phyloP scores from a whole-genome alignment of 2,329 filamentous ascomycete species.

The Myriosclerotinia curreyana region DNA sequence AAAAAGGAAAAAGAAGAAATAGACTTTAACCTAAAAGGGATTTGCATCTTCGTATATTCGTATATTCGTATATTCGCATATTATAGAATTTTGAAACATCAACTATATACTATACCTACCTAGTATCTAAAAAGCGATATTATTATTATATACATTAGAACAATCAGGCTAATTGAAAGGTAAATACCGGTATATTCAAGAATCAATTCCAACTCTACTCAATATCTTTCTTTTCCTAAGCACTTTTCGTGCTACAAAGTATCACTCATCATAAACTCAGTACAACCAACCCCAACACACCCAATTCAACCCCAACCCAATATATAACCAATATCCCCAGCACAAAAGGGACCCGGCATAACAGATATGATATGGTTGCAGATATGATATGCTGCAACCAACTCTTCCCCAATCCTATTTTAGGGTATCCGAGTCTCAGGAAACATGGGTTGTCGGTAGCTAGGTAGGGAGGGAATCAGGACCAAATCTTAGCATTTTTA shows the following conservation, averaged over 20 bases:
- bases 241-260: not conserved
- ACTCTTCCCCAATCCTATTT: conserved; percentile 4
- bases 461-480: not conserved
- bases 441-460: conserved; percentile 7
- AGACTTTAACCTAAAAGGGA: conserved; percentile 6
- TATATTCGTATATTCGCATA: no score
- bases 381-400: not conserved
- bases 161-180: no score
- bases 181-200: no score
- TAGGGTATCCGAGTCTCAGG: not conserved
- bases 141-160: no score
- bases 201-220: not conserved
- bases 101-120: no score
- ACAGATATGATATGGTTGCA: no score
- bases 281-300: not conserved
- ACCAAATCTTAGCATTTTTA: conserved; percentile 7
- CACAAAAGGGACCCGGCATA: conserved; percentile 7
- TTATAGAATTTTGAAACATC: no score
- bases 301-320: conserved; percentile 12
- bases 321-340: not conserved
- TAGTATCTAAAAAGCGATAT: no score
- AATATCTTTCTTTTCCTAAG: no score
- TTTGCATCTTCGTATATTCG: not conserved
- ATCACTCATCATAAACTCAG: not conserved
- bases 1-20: not conserved